Base-by-base conservation (phyloP, 345 rosid species). In the Salix dunnii region DNA sequence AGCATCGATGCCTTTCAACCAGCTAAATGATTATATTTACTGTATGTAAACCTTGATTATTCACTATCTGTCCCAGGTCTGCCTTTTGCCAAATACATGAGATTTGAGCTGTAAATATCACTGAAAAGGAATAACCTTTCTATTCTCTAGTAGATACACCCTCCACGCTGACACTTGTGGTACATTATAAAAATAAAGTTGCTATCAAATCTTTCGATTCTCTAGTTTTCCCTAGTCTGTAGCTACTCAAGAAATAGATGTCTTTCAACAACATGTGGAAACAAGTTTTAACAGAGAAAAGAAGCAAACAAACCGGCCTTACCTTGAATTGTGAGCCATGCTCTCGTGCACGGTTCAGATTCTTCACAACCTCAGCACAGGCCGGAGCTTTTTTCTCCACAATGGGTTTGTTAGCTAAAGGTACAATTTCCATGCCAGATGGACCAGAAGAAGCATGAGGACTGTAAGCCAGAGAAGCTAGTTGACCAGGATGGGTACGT, bases 301-400 rank as follows among this genome's bases (percentile, higher is more conserved):
- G 13, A 72, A 31, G 55, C 64, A 53, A 58, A 75, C 67, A 21
- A 79, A 71, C 20, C 16, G 79, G 78, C 71, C 86, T 69, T 89
- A 96, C 99, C 84, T 87, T 89, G 81, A 90, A 96, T 31, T 88
- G 88, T 79, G 87, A 80, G 67, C 97, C 98, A 72, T 82, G 88
- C 79, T 96, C 97, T 73, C 97, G 88, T 9, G 94, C 90, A 83
- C 83, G 84, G 86, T 91, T 96, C 79, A 96, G 85, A 76, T 87
- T 85, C 85, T 87, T 93, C 84, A 88, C 98, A 83, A 84, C 94
- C 78, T 88, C 97, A 60, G 92, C 92, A 82, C 92, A 96, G 49
- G 87, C 91, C 25, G 86, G 87, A 46, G 91, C 90, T 78, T 96
- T 96, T 82, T 85, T 91, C 86, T 96, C 98, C 76, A 83, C 76